Base-by-base conservation (phyloP, 2,329 filamentous ascomycete species). In the Podosphaera aphanis region DNA sequence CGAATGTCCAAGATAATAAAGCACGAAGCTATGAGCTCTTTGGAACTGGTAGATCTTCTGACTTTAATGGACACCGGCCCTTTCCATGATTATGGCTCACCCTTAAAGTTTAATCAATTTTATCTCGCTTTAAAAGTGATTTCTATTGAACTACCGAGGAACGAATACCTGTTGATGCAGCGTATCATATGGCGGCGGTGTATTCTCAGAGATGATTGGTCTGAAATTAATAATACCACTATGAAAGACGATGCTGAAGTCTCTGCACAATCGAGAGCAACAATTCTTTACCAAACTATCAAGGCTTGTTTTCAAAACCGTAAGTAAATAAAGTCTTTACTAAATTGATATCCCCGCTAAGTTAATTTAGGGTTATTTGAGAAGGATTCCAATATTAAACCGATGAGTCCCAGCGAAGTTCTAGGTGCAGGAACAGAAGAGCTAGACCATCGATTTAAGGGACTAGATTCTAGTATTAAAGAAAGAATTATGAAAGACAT, bases 161-260 rank as follows among this genome's bases (percentile, higher is more conserved):
- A 72, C n/a, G 67, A 71, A 40, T 68, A 70, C 50, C 69, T 77
- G 21, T 63, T 67, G 27, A 58, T 70, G 31, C 63, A 73, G 44
- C 67, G 65, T 49, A 61, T 75, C n/a, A 82, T 95, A 50, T 98
- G 90, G 90, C 79, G 90, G 57, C 75, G 90, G 46, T 79, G 84
- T 49, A 81, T 81, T 56, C 70, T 88, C 52, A 74, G 77, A 43
- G 86, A 94, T 59, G 74, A 94, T 57, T 98, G 90, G 90, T 66
- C 71, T 21, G 67, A 66, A 48, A 71, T 92, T 57, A 88, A 90
- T 57, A 75, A 83, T 52, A 88, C 81, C 0, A 74, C 78, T 42
- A 68, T 79, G 48, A 79, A 82, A 57, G 74, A 75, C 47, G 85
- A 93, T 55, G 63, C 66, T 2, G 70, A 81, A 50, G 71, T 84